Evolutionary conservation across 2,329 filamentous ascomycete genomes (phyloP).

Genomic region (Pleurostoma richardsiae): DNA sequence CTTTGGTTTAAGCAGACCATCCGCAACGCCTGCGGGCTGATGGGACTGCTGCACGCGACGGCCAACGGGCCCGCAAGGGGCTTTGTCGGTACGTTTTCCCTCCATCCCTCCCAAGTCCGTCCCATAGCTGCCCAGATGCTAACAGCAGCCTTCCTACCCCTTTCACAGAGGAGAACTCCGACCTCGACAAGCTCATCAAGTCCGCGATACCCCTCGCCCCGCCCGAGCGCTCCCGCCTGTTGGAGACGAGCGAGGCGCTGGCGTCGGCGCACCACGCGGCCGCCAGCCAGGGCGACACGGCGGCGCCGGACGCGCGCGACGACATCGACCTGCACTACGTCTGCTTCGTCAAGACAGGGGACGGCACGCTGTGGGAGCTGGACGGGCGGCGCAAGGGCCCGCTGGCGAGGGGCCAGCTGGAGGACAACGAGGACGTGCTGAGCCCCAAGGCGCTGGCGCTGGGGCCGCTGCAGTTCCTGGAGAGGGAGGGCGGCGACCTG

Average conservation of each 20-base stretch:
- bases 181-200: constrained; percentile 60
- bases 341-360: constrained; percentile 75
- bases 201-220: constrained; percentile 68
- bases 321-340: constrained; percentile 94
- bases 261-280: constrained; percentile 75
- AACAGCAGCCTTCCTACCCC: not conserved
- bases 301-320: constrained; percentile 71
- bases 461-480: constrained; percentile 56
- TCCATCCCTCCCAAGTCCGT: no score
- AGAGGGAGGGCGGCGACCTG: constrained; percentile 50
- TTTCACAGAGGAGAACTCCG: constrained; percentile 41
- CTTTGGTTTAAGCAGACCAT: constrained; percentile 96
- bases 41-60: constrained; percentile 79
- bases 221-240: constrained; percentile 59
- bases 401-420: constrained; percentile 49
- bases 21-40: constrained; percentile 85
- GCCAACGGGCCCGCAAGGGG: constrained; percentile 67
- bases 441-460: constrained; percentile 70
- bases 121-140: not conserved
- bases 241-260: constrained; percentile 72
- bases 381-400: constrained; percentile 56
- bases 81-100: constrained; percentile 47
- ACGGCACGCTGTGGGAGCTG: constrained; percentile 59
- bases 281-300: constrained; percentile 71
- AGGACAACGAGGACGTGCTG: constrained; percentile 62